phyloP scores from a whole-genome alignment of 1,139 yeast species.

The Meyerozyma sp. region DNA sequence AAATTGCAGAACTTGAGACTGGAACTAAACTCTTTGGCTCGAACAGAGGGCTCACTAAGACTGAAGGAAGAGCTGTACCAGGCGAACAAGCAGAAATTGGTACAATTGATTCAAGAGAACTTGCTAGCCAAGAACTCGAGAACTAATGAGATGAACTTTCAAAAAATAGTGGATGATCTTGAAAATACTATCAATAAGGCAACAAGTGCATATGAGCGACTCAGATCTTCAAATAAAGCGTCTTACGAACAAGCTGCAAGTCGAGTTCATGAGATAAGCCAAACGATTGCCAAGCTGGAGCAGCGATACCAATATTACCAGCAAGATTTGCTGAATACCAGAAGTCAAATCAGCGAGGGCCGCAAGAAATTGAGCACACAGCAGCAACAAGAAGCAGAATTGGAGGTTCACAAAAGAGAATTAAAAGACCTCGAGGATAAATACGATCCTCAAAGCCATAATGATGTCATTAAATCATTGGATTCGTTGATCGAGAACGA shows the following conservation, averaged over 20 bases:
- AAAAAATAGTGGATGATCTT: conserved; percentile 1
- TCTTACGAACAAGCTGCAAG: conserved; percentile 4
- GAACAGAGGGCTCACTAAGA: conserved; percentile 54
- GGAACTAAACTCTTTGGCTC: conserved; percentile 35
- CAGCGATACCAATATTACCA: conserved; percentile 35
- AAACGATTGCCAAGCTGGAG: conserved; percentile 32
- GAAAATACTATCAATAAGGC: conserved; percentile 2
- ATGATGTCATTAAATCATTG: conserved; percentile 24
- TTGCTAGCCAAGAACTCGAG: neutral
- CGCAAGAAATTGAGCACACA: conserved; percentile 31
- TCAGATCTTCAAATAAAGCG: conserved; percentile 1
- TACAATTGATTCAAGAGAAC: conserved; percentile 9
- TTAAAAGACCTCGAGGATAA: conserved; percentile 28
- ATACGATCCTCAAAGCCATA: conserved; percentile 19
- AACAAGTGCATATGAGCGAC: conserved; percentile 3
- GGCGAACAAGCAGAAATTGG: conserved; percentile 17
- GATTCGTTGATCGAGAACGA: conserved; percentile 8
- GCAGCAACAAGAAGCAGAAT: conserved; percentile 33
- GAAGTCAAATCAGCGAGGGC: conserved; percentile 25
- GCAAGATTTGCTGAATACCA: conserved; percentile 28
- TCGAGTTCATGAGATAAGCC: conserved; percentile 17
- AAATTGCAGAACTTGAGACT: conserved; percentile 21
- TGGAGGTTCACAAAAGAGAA: conserved; percentile 32
- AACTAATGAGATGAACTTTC: conserved; percentile 1
- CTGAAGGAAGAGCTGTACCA: conserved; percentile 39